Evolutionary conservation across 1,284 basidiomycete genomes (phyloP).

Genomic region (Heliocybe sulcata): DNA sequence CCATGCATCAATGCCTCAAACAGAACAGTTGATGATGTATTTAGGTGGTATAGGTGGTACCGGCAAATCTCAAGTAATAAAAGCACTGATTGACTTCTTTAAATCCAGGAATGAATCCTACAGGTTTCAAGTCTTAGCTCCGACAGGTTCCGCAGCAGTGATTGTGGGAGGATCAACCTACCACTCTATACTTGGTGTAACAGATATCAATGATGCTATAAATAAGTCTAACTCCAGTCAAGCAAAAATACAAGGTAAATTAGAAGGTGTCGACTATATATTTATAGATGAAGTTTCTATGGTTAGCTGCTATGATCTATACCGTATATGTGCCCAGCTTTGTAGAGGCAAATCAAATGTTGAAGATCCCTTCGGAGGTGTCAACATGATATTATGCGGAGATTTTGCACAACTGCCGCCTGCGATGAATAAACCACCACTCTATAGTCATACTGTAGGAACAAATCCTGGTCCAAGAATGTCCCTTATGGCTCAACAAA

Average conservation of each 20-base stretch:
- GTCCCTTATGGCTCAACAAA: conserved; percentile 15
- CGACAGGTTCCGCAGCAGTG: conserved; percentile 29
- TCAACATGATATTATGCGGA: conserved; percentile 15
- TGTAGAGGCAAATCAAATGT: neutral
- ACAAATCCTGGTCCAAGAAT: neutral
- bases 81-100: conserved; percentile 25
- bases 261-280: conserved; percentile 18
- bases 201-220: conserved; percentile 13
- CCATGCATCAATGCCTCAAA: conserved; percentile 13
- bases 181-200: conserved; percentile 27
- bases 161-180: conserved; percentile 29
- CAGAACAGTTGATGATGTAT: conserved; percentile 24
- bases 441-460: conserved; percentile 15
- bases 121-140: conserved; percentile 23
- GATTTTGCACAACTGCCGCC: conserved; percentile 22
- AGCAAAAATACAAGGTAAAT: neutral
- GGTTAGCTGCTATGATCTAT: conserved; percentile 5
- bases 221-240: neutral
- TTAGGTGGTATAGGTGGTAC: conserved; percentile 30
- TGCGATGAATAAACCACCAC: conserved; percentile 6
- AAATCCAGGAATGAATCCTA: conserved; percentile 14
- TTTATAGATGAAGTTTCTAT: conserved; percentile 22
- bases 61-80: conserved; percentile 34
- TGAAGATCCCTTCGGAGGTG: neutral
- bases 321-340: conserved; percentile 6